Evolutionary conservation across 306 rosid species (phyloP).

Genomic region (Citrullus colocynthis): DNA sequence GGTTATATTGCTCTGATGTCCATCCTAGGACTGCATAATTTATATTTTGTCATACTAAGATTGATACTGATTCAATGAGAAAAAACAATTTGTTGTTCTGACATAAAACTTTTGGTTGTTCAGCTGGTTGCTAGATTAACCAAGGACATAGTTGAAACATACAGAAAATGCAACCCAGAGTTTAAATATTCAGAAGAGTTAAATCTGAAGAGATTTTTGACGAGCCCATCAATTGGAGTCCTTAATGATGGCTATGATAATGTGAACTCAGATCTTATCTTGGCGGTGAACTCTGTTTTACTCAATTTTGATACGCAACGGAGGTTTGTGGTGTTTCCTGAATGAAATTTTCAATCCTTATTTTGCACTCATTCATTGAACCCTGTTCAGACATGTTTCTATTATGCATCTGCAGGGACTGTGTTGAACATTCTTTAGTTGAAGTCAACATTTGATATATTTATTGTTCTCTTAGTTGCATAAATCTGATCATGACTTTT

Average conservation of each 20-base stretch:
- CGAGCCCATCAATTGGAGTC: conserved; percentile 86
- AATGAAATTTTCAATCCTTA: not conserved
- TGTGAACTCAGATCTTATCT: conserved; percentile 84
- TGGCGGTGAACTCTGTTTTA: conserved; percentile 69
- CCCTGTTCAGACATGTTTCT: not conserved
- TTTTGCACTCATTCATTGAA: not conserved
- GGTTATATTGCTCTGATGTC: not conserved
- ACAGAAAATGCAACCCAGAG: conserved; percentile 77
- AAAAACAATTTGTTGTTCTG: conserved; percentile 9
- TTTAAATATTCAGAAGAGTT: conserved; percentile 88
- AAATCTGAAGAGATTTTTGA: conserved; percentile 87
- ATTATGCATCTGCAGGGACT: not conserved
- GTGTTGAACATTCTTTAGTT: not conserved
- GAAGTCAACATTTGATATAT: not conserved
- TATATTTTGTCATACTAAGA: not conserved
- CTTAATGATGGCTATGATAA: conserved; percentile 90
- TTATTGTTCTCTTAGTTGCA: not conserved
- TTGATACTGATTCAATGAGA: not conserved
- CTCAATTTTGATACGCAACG: conserved; percentile 47
- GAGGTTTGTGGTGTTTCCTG: conserved; percentile 37
- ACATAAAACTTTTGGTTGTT: conserved; percentile 27
- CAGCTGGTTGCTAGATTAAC: conserved; percentile 87
- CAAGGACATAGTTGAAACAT: conserved; percentile 82
- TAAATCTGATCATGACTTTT: not conserved
- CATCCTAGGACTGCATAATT: not conserved